phyloP scores from a whole-genome alignment of 805 yeast species.

The Sugiyamaella floridensis region DNA sequence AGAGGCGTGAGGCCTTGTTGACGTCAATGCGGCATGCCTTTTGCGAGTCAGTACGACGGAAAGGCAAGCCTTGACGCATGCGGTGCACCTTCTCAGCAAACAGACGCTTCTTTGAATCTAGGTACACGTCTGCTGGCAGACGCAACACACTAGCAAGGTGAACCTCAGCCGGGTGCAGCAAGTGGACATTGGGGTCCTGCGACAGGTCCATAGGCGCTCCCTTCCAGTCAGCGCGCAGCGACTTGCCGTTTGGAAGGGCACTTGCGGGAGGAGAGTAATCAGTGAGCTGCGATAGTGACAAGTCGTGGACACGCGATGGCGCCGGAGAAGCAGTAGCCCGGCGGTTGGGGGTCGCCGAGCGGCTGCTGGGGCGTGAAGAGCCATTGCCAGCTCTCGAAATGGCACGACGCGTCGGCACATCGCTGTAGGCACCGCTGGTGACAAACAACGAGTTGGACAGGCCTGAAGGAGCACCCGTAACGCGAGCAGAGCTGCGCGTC shows the following conservation, averaged over 20 bases:
- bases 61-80: conserved; percentile 60
- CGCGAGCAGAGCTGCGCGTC: not conserved
- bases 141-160: conserved; percentile 81
- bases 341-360: conserved; percentile 18
- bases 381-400: not conserved
- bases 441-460: not conserved
- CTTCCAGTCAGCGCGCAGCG: conserved; percentile 91
- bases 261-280: conserved; percentile 72
- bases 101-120: conserved; percentile 70
- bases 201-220: conserved; percentile 94
- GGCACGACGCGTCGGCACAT: conserved; percentile 4
- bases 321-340: conserved; percentile 42
- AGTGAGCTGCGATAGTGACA: conserved; percentile 41
- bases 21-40: conserved; percentile 97
- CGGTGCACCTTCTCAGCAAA: conserved; percentile 85
- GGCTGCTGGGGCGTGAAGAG: conserved; percentile 1
- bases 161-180: conserved; percentile 88
- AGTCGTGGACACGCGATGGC: conserved; percentile 35
- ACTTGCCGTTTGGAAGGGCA: conserved; percentile 60
- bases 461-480: not conserved
- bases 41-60: conserved; percentile 95
- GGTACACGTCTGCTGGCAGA: conserved; percentile 77
- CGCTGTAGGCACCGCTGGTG: not conserved
- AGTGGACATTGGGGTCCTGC: conserved; percentile 60
- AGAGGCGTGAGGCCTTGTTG: conserved; percentile 86